Evolutionary conservation across 352 stramenopile genomes (phyloP).

Genomic region (Phytophthora rubi): DNA sequence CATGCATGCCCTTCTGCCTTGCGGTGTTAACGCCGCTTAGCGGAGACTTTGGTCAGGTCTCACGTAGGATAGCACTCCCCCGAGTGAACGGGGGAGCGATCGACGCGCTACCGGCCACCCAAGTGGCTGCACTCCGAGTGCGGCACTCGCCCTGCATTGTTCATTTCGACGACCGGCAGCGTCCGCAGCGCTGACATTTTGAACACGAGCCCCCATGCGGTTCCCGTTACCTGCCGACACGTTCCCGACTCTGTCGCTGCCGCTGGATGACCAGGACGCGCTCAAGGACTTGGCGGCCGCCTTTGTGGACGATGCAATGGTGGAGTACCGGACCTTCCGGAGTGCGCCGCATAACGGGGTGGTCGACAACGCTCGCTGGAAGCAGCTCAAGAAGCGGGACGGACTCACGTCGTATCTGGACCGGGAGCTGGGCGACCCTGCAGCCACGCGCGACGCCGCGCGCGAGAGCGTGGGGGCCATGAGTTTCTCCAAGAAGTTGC

Average conservation of each 20-base stretch:
- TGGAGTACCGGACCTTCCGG: conserved; percentile 55
- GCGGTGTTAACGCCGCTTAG: not conserved
- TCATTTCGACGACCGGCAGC: conserved; percentile 4
- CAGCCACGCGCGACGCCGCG: conserved; percentile 13
- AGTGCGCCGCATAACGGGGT: conserved; percentile 28
- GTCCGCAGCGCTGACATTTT: not conserved
- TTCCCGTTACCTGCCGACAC: conserved; percentile 41
- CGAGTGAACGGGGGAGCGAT: conserved; percentile 9
- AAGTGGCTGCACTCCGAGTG: conserved; percentile 4
- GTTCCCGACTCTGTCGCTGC: conserved; percentile 54
- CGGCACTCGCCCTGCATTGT: not conserved
- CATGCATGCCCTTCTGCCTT: conserved; percentile 24
- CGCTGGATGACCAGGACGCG: conserved; percentile 44
- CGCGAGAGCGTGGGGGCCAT: conserved; percentile 38
- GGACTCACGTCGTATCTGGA: conserved; percentile 37
- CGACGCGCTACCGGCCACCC: not conserved
- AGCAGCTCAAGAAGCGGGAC: conserved; percentile 52
- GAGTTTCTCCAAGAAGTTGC: conserved; percentile 42
- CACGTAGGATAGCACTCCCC: conserved; percentile 17
- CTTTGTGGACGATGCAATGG: conserved; percentile 53
- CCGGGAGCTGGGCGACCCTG: conserved; percentile 22
- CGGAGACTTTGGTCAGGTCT: conserved; percentile 24
- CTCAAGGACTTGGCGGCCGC: conserved; percentile 41
- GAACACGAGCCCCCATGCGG: conserved; percentile 22
- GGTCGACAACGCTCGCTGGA: conserved; percentile 56